Base-by-base conservation (phyloP, 495 filamentous ascomycete species). In the Parathielavia hyrcaniae region DNA sequence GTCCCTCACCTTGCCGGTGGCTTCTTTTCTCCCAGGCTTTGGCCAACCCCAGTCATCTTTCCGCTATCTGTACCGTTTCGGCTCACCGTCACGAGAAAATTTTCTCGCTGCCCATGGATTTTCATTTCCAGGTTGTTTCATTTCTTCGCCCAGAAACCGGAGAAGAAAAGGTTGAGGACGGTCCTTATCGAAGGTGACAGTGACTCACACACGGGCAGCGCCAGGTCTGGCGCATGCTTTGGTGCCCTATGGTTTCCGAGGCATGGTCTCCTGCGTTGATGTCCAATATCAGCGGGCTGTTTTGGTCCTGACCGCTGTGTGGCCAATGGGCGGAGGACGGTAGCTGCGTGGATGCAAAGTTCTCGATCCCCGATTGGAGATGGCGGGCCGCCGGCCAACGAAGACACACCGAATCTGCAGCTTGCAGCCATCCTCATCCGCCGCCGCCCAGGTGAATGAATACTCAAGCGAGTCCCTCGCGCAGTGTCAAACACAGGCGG, bases 281-380 rank as follows among this genome's bases (percentile, higher is more conserved):
- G 73, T 75, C 73, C 73, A 75, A 75, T 70, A 61, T 72, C 58
- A 68, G 62, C 64, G 60, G 67, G 62, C 66, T 70, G 66, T 69
- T 65, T 64, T 53, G 55, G 60, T 59, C 35, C 58, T 57, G 62
- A 57, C 57, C 61, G 59, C 66, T 67, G 67, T 47, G 60, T 71
- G 69, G 71, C 67, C 73, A 75, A 74, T 74, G 62, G 57, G 60
- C 57, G 64, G 62, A 53, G 49, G 57, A 53, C 53, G 60, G 61
- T 61, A 64, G 58, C 63, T 49, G 62, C 62, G 63, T 6, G 65
- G 65, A 72, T 73, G 72, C 72, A 72, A 44, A 50, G 52, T 40
- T 50, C 61, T 55, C 55, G 57, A 50, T 26, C 59, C 72, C 72
- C 73, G 71, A 73, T 73, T 70, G 68, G 66, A 67, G 60, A 58